Conservation (phyloP, 140 eudicot genomes). For the Anethum foeniculum region DNA sequence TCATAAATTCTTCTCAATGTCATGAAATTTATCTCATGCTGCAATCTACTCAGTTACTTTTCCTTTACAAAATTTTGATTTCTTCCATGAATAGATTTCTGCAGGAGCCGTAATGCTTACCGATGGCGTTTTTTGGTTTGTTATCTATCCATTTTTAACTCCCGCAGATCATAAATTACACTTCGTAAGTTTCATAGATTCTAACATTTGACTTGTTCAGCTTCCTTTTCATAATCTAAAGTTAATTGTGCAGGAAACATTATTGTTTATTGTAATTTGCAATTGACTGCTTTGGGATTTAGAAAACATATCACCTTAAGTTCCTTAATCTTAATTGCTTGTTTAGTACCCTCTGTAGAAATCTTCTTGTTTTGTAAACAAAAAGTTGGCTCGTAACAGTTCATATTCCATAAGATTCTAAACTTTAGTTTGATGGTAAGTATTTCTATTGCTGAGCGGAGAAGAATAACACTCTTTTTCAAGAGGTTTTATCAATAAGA, state of each 20-base stretch:
- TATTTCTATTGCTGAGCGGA: background rate
- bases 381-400: background rate
- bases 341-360: background rate
- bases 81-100: conserved; percentile 36
- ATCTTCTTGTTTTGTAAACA: background rate
- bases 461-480: background rate
- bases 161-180: conserved; percentile 30
- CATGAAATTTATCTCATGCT: background rate
- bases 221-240: background rate
- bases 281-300: background rate
- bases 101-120: conserved; percentile 87
- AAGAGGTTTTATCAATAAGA: background rate
- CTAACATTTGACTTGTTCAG: background rate
- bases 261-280: background rate
- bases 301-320: conserved; percentile 3
- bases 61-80: background rate
- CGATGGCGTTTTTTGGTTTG: conserved; percentile 67
- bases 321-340: background rate
- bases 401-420: background rate
- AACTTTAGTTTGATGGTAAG: background rate
- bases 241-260: background rate
- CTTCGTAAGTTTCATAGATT: conserved; percentile 44
- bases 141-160: conserved; percentile 62
- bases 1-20: background rate
- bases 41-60: background rate